Base-by-base conservation (phyloP, 306 rosid species). In the Cicer arietinum region DNA sequence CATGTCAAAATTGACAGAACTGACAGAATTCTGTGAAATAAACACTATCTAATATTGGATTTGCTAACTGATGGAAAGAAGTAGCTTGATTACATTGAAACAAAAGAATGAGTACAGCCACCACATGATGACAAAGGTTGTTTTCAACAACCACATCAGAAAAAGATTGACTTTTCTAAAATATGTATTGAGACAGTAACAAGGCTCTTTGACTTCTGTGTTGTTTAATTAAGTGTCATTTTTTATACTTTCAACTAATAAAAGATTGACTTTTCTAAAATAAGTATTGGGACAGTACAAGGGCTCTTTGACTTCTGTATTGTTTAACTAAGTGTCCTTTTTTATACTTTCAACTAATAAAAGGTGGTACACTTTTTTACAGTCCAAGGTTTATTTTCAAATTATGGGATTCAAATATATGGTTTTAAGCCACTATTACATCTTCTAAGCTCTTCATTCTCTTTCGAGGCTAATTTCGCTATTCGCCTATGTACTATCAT, bases 131-230 rank as follows among this genome's bases (percentile, higher is more conserved):
- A 25, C 41, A 25, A 58, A 22, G 64, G 14, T 11, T 22, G 14
- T 58, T 25, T 25, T 58, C 64, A 58, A 25, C 64, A 58, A 22
- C 64, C 64, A 58, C 41, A 18, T 18, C 60, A 8, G 30, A 54
- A 37, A 56, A 56, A 56, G 62, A 48, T 48, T 6, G 5, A 30
- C 1, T 30, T 30, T 3, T 30, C 37, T 30, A 30, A 4, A 30
- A 30, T 30, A 30, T 30, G 37, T 30, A 30, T 30, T 30, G 6
- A 4, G 5, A 3, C 37, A 30, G 37, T 30, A 30, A 0, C 1
- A 30, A 30, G 37, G 37, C 37, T 30, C 37, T 30, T 30, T 30
- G 37, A 30, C 37, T 30, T 30, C 37, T 30, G 37, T 30, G 4
- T 4, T 30, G 37, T 30, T 30, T 30, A 30, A 30, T 6, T 30